Evolutionary conservation across 371 early-diverging fungal species (phyloP), one percentile per base, ranked within the genome.

Genomic region (Mortierella sp.): DNA sequence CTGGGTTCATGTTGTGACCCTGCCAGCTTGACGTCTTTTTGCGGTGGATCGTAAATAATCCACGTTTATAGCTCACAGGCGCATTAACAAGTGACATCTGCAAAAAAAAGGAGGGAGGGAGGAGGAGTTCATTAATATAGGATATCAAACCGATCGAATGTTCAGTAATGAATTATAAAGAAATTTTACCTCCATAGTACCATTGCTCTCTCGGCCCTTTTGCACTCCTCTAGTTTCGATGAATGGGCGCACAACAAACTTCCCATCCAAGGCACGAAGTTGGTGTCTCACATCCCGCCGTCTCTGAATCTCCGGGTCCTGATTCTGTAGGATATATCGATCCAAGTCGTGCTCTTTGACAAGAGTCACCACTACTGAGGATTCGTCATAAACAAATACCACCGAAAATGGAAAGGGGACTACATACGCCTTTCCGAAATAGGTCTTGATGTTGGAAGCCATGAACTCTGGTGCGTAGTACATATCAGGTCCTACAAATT

Each of bases 351-450:
- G 72, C 64, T 87, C 85, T 26, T 84, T 76, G 40, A 81, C 76
- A 2, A 90, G 70, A 4, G 84, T 80, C 9, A 86, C 83, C 3
- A 90, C 83, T 4, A 77, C 80, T 13, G 88, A 86, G 17, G 85
- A 85, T 47, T 90, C 90, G 68, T 90, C 90, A 73, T 90, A 90
- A 2, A 87, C 84, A 70, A 90, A 85, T 34, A 88, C 88, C 31
- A 90, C 85, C 29, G 84, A 86, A 59, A 90, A 90, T 12, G 90
- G 90, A 62, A 90, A 90, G 2, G 90, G 89, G 55, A 89, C 68
- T 9, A 85, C 84, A 37, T 86, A 86, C 1, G 86, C 85, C 72
- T 85, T 86, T 54, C 90, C 90, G 55, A 90, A 90, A 69, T 83
- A 89, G 61, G 90, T 85, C 56, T 76, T 84, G 60, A 89, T 76